Percentiles rank a stretch among this genome's conserved stretches.
Conservation (phyloP, 2,329 filamentous ascomycete genomes). For the Fusarium odoratissimum region DNA sequence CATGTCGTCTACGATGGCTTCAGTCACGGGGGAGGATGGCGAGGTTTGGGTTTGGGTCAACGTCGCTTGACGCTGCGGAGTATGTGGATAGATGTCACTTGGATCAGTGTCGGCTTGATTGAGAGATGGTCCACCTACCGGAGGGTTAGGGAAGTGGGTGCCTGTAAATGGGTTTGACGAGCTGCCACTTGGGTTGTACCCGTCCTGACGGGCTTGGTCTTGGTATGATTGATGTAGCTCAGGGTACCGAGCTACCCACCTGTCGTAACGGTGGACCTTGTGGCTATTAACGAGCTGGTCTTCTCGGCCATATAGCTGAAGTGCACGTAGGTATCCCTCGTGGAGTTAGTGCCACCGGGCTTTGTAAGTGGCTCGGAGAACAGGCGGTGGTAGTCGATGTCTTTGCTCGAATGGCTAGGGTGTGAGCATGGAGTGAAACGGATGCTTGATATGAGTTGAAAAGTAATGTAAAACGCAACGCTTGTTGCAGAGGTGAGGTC, state of each 20-base stretch:
- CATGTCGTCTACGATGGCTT: background rate
- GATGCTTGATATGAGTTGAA: background rate
- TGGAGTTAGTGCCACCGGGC: rapidly evolving
- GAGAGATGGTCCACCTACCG: background rate
- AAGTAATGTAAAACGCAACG: too few relatives aligned
- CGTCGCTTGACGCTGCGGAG: background rate
- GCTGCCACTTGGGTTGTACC: rapidly evolving
- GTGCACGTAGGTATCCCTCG: rapidly evolving
- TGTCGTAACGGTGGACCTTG: rapidly evolving
- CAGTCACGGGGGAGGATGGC: background rate
- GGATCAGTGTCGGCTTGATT: background rate
- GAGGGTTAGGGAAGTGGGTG: background rate
- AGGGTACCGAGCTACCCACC: background rate
- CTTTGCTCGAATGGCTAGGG: rapidly evolving
- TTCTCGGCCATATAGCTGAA: rapidly evolving
- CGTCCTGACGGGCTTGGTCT: rapidly evolving
- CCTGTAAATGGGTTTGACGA: rapidly evolving
- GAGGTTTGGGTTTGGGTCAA: too few relatives aligned
- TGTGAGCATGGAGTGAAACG: background rate
- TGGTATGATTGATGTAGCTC: rapidly evolving
- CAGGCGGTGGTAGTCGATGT: rapidly evolving
- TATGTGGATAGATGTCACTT: rapidly evolving
- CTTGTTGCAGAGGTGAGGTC: too few relatives aligned
- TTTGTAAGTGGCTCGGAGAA: rapidly evolving
- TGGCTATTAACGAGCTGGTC: rapidly evolving